Evolutionary conservation across 768 basidiomycete species (phyloP), one percentile per base, ranked within the genome.

Genomic region (Russula compacta): DNA sequence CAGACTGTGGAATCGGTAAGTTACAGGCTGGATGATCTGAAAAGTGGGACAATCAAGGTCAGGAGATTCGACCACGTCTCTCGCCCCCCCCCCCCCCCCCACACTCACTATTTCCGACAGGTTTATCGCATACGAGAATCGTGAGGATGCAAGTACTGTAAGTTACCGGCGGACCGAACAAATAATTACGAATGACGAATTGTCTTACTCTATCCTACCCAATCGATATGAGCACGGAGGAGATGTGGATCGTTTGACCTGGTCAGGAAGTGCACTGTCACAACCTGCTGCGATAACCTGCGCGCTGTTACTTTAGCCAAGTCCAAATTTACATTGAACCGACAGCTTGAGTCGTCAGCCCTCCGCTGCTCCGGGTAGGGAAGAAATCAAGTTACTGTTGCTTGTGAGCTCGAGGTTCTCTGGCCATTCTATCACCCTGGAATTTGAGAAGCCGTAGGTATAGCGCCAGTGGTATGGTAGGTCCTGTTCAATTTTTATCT

Each of bases 21-120:
- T 68, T 95, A 94, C 75, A 81, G 89, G 58, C 73, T 93, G 71
- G 92, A 95, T 44, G 93, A 95, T 76, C 70, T 95, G 67, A 94
- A 94, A 76, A 89, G 84, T 68, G 93, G 93, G 11, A 74, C 77
- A 29, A 81, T 92, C 46, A 87, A 90, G 82, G 91, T 92, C 61
- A 65, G 42, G 42, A 43, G 71, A 36, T 67, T 21, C 51, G 24
- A 17, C 10, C 50, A 21, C 29, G 5, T n/a, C 40, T 5, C n/a
- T 33, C 8, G 11, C 19, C 19, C 44, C 17, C 24, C 21, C 4
- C 19, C 19, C 44, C 17, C 24, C 21, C 4, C 21, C 12, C 33
- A 12, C 24, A n/a, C 51, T 64, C 33, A 63, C 42, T 1, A 32
- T 32, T 21, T 9, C 21, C 49, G 14, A 29, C 21, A 73, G 70